Evolutionary conservation across 2,329 filamentous ascomycete genomes (phyloP).

Genomic region (Neopestalotiopsis sp.): DNA sequence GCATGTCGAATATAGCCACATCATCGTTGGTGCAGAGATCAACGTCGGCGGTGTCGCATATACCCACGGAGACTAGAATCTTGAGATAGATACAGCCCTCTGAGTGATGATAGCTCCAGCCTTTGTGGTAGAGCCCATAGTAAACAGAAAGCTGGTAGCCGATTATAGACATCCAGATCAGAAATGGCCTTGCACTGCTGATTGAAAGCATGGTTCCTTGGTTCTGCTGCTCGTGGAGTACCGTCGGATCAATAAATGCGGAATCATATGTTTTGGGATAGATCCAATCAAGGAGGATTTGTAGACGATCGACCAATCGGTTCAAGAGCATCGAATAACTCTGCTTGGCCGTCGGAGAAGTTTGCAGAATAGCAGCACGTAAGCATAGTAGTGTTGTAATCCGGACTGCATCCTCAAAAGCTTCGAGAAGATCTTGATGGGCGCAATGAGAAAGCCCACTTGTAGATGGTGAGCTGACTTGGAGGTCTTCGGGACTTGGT

Average conservation of each 20-base stretch:
- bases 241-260: neutral
- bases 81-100: constrained; percentile 6
- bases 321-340: neutral
- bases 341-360: neutral
- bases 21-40: neutral
- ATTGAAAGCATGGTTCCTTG: neutral
- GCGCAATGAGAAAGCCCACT: too few relatives aligned
- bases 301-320: neutral
- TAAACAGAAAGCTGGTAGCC: constrained; percentile 5
- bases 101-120: neutral
- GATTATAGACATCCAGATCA: constrained; percentile 10
- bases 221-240: neutral
- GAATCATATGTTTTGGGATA: neutral
- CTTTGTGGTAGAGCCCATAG: neutral
- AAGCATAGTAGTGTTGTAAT: constrained; percentile 4
- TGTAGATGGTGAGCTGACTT: neutral
- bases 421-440: neutral
- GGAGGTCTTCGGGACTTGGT: neutral
- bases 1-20: constrained; percentile 3
- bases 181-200: neutral
- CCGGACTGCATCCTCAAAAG: constrained; percentile 6
- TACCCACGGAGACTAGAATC: neutral
- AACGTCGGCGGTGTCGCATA: neutral
- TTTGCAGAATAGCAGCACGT: neutral
- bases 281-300: neutral